These are phyloP conservation scores for Saccharomycopsis amapae DNA, from an alignment of 805 yeast genomes.

Conservation along the genomic window DNA sequence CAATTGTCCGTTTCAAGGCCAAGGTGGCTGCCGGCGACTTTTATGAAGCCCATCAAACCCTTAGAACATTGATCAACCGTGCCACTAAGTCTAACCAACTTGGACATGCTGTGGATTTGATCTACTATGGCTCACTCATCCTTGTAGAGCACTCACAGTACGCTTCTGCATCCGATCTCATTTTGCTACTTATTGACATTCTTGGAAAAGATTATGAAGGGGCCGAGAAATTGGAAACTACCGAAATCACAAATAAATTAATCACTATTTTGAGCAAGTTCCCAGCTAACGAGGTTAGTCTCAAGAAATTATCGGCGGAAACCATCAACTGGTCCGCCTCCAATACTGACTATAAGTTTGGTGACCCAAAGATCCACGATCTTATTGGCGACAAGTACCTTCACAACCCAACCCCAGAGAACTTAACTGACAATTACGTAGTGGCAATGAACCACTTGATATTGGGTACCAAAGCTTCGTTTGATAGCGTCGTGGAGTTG, in stretches of 20 bases:
- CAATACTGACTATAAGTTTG: constrained; percentile 41
- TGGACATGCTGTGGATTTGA: constrained; percentile 63
- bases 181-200: constrained; percentile 64
- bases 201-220: constrained; percentile 42
- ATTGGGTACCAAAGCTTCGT: constrained; percentile 45
- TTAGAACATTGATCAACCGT: constrained; percentile 83
- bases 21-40: constrained; percentile 68
- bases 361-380: constrained; percentile 71
- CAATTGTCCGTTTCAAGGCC: constrained; percentile 56
- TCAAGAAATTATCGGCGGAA: constrained; percentile 61
- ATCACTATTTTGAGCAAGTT: constrained; percentile 36
- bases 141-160: constrained; percentile 63
- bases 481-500: constrained; percentile 29
- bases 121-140: constrained; percentile 63
- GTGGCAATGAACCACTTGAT: constrained; percentile 65
- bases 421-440: constrained; percentile 1
- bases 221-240: constrained; percentile 31
- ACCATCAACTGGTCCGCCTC: constrained; percentile 54
- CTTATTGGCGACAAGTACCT: constrained; percentile 63
- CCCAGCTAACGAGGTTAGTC: constrained; percentile 49
- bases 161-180: constrained; percentile 77
- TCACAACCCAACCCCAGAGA: constrained; percentile 23
- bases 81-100: constrained; percentile 64
- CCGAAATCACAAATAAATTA: constrained; percentile 29
- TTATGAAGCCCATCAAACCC: constrained; percentile 94